Conservation (phyloP, 2,329 filamentous ascomycete species). For the Paracamarosporium sp. region DNA sequence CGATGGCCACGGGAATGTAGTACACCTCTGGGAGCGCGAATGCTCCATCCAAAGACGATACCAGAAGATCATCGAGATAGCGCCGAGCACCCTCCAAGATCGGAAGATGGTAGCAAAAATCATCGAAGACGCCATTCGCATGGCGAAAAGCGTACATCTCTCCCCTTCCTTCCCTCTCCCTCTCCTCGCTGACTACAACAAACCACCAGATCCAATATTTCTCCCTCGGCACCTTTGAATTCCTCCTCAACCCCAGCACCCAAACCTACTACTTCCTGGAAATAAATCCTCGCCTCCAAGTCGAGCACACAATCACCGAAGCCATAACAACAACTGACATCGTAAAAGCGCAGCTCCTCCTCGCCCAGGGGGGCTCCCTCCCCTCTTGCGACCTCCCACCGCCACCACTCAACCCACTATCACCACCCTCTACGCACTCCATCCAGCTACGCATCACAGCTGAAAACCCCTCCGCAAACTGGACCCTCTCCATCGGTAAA, state of each 20-base stretch:
- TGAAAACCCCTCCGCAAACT: slow-evolving; percentile 61
- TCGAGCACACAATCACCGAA: slow-evolving; percentile 69
- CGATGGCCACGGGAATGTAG: slow-evolving; percentile 59
- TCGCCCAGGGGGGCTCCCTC: slow-evolving; percentile 59
- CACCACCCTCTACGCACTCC: slow-evolving; percentile 52
- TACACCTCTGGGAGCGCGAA: slow-evolving; percentile 66
- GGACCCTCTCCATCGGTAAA: slow-evolving; percentile 66
- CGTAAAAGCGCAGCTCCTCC: slow-evolving; percentile 60
- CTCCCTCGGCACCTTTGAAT: slow-evolving; percentile 70
- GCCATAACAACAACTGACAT: slow-evolving; percentile 61
- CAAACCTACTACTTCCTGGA: slow-evolving; percentile 65
- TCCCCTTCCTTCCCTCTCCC: background rate
- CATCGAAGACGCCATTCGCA: slow-evolving; percentile 61
- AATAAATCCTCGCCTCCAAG: slow-evolving; percentile 66
- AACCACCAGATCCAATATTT: slow-evolving; percentile 57
- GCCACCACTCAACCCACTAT: slow-evolving; percentile 31
- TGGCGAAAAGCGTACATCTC: slow-evolving; percentile 54
- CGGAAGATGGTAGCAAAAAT: slow-evolving; percentile 56
- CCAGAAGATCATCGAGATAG: slow-evolving; percentile 67
- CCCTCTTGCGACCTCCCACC: slow-evolving; percentile 42
- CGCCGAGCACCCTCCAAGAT: slow-evolving; percentile 59
- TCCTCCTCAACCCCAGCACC: slow-evolving; percentile 60
- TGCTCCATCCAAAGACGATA: slow-evolving; percentile 67
- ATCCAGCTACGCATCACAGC: slow-evolving; percentile 66
- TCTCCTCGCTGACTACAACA: background rate